Conservation (phyloP, 2,329 filamentous ascomycete genomes). For the Pseudonectria foliicola region DNA sequence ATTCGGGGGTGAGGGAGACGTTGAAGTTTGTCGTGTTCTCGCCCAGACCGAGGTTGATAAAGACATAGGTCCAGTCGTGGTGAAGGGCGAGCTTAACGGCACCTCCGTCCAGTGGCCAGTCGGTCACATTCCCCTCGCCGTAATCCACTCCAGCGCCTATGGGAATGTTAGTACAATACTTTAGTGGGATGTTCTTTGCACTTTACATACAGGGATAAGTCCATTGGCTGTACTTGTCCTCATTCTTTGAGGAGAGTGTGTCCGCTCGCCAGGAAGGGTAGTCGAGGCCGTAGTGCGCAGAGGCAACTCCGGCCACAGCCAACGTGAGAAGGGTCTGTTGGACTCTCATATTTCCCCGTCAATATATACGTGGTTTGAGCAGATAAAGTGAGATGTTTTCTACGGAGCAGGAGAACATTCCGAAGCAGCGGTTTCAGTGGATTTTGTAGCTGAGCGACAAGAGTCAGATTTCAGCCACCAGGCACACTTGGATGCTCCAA, state of each 20-base stretch:
- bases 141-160: constrained; percentile 42
- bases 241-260: constrained; percentile 32
- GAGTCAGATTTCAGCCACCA: too few species aligned
- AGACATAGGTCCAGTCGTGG: constrained; percentile 46
- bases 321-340: constrained; percentile 27
- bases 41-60: constrained; percentile 46
- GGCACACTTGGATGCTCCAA: too few species aligned
- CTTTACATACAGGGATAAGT: constrained; percentile 40
- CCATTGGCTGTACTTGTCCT: constrained; percentile 40
- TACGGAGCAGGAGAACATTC: too few species aligned
- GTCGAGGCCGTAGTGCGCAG: constrained; percentile 41
- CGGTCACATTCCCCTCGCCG: constrained; percentile 38
- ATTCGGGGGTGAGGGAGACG: constrained; percentile 54
- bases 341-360: constrained; percentile 20
- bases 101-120: constrained; percentile 47
- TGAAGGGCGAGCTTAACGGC: constrained; percentile 41
- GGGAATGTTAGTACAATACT: constrained; percentile 1
- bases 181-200: not conserved
- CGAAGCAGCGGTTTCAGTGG: too few species aligned
- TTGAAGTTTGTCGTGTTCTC: constrained; percentile 56
- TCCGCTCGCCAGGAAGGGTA: constrained; percentile 44
- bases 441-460: too few species aligned
- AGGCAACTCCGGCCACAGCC: constrained; percentile 29
- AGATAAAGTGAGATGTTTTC: too few species aligned
- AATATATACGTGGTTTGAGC: too few species aligned